Conservation (phyloP, 768 basidiomycete genomes). For the Strobilomyces dryophilus region DNA sequence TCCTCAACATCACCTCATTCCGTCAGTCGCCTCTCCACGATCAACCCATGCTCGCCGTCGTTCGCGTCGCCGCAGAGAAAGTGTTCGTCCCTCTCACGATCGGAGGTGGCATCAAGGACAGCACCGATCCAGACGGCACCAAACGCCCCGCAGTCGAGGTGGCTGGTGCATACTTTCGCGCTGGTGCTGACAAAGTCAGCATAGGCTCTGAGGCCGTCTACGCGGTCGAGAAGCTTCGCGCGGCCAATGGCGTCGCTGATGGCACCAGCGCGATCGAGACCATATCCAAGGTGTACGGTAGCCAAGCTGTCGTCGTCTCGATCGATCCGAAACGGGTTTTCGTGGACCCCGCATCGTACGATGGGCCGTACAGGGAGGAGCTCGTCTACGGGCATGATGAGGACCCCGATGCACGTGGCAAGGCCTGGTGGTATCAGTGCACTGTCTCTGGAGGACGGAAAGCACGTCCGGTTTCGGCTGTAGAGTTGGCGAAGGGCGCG, state of each 20-base stretch:
- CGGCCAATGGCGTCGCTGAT: constrained; percentile 45
- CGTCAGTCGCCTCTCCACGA: constrained; percentile 91
- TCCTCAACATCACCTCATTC: constrained; percentile 99
- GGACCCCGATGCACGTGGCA: constrained; percentile 54
- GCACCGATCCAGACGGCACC: constrained; percentile 93
- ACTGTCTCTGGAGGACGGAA: constrained; percentile 94
- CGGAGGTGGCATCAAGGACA: constrained; percentile 97
- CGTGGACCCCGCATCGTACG: constrained; percentile 60
- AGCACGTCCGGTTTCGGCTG: constrained; percentile 74
- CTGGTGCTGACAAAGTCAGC: constrained; percentile 97
- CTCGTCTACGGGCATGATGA: constrained; percentile 45
- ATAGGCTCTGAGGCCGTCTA: constrained; percentile 96
- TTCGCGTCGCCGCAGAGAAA: constrained; percentile 81
- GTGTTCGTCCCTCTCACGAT: constrained; percentile 98
- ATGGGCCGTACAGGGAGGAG: constrained; percentile 65
- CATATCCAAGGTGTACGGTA: constrained; percentile 85
- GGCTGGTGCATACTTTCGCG: constrained; percentile 93
- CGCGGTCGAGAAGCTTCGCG: constrained; percentile 80
- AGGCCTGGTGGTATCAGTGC: constrained; percentile 99
- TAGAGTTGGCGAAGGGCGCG: constrained; percentile 89
- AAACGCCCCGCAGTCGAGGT: constrained; percentile 85
- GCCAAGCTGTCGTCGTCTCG: constrained; percentile 97
- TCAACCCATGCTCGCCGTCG: constrained; percentile 97
- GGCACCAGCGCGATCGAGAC: constrained; percentile 89
- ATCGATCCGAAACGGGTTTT: constrained; percentile 89